phyloP scores from a whole-genome alignment of 129 eudicot genomes.

The Chrysanthemum seticuspe region DNA sequence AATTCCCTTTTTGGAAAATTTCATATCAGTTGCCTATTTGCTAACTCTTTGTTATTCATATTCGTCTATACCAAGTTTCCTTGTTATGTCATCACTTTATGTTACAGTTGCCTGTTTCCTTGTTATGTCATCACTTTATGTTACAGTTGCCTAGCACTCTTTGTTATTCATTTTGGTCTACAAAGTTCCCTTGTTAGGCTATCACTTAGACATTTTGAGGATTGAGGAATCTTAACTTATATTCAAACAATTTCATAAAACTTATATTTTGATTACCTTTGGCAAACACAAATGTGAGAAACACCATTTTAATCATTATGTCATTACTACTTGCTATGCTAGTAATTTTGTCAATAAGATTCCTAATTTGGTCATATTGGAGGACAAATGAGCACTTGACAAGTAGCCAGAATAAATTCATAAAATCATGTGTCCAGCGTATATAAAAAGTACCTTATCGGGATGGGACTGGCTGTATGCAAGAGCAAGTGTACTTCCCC shows the following conservation, averaged over 20 bases:
- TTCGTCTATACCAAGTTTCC: no score
- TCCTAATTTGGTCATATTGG: background rate
- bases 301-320: background rate
- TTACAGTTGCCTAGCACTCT: no score
- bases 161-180: no score
- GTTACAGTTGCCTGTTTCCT: no score
- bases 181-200: background rate
- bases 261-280: background rate
- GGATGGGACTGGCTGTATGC: constrained; percentile 97
- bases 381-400: background rate
- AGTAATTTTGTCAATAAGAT: background rate
- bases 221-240: background rate
- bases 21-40: no score
- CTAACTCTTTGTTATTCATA: no score
- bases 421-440: background rate
- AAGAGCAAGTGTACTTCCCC: constrained; percentile 99
- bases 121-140: no score
- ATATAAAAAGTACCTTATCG: constrained; percentile 53
- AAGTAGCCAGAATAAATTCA: background rate
- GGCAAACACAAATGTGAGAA: background rate
- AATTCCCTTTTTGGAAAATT: no score
- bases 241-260: constrained; percentile 1
- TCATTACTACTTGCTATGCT: background rate
- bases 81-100: no score
- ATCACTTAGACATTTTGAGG: background rate